Conservation (phyloP, 108 stramenopile species). For the Conticribra weissflogii region DNA sequence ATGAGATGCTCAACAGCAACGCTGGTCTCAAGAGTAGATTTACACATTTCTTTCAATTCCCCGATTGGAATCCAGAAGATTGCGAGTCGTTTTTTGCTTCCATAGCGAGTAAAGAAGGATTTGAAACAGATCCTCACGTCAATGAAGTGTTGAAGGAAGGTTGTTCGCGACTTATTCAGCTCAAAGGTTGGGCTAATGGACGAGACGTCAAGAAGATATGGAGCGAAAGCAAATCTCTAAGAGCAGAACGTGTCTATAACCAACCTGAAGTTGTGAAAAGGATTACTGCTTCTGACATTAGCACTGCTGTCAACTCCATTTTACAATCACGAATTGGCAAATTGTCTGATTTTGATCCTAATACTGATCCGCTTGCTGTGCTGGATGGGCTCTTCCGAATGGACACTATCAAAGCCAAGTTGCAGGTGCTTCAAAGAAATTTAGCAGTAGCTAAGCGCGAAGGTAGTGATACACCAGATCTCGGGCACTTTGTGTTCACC, state of each 20-base stretch:
- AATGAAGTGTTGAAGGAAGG: background rate
- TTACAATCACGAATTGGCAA: background rate
- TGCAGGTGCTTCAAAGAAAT: constrained; percentile 32
- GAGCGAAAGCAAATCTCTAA: constrained; percentile 9
- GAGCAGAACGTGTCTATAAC: constrained; percentile 13
- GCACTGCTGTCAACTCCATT: background rate
- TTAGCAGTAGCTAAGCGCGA: constrained; percentile 17
- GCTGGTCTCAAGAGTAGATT: constrained; percentile 46
- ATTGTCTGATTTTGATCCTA: background rate
- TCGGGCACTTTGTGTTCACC: constrained; percentile 68
- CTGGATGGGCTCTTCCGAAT: constrained; percentile 42
- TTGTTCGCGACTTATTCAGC: background rate
- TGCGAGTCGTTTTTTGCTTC: constrained; percentile 18
- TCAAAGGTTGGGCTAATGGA: constrained; percentile 1
- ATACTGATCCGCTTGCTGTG: constrained; percentile 25
- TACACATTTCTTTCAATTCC: constrained; percentile 27
- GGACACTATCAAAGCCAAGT: constrained; percentile 34
- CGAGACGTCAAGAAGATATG: constrained; percentile 32
- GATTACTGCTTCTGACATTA: background rate
- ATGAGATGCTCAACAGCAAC: constrained; percentile 39
- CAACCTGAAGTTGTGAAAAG: background rate
- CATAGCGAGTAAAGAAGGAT: background rate
- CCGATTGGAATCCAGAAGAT: constrained; percentile 27
- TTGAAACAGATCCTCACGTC: background rate
- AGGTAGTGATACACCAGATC: constrained; percentile 29